Conservation (phyloP, 2,329 filamentous ascomycete species). For the Colletotrichum musae region DNA sequence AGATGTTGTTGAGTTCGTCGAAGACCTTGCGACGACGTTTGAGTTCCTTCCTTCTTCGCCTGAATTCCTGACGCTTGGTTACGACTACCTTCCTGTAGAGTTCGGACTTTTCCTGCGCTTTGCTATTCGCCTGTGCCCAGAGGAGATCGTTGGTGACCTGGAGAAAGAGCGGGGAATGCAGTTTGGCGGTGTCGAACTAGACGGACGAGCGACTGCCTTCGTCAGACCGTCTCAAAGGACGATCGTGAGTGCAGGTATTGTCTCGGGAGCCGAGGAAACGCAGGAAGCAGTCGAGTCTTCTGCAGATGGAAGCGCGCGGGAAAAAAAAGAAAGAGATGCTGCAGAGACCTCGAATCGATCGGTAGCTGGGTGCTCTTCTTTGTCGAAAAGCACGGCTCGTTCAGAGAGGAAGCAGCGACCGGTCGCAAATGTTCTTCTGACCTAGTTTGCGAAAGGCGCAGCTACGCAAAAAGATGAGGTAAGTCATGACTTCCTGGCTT, state of each 20-base stretch:
- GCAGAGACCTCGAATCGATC: constrained; percentile 13
- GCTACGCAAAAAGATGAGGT: constrained; percentile 32
- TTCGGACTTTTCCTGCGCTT: constrained; percentile 38
- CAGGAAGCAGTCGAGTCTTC: constrained; percentile 18
- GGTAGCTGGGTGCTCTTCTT: constrained; percentile 21
- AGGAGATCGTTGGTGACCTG: constrained; percentile 65
- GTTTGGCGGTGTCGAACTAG: constrained; percentile 64
- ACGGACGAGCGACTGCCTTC: not conserved
- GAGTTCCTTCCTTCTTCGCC: constrained; percentile 51
- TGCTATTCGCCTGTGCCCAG: constrained; percentile 48
- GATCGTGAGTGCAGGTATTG: constrained; percentile 13
- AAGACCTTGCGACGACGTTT: constrained; percentile 56
- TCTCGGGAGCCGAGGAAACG: constrained; percentile 14
- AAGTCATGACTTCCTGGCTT: constrained; percentile 38
- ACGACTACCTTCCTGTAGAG: constrained; percentile 46
- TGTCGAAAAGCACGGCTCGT: constrained; percentile 26
- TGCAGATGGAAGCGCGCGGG: not conserved
- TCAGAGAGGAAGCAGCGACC: constrained; percentile 26
- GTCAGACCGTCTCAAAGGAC: constrained; percentile 27
- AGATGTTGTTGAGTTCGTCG: constrained; percentile 59
- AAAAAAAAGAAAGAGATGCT: too few species aligned
- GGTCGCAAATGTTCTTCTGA: not conserved
- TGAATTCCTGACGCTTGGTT: constrained; percentile 52
- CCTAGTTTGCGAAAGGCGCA: constrained; percentile 1
- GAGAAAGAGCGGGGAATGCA: constrained; percentile 81